phyloP scores from a whole-genome alignment of 805 yeast species.

The Alloascoidea hylecoeti region DNA sequence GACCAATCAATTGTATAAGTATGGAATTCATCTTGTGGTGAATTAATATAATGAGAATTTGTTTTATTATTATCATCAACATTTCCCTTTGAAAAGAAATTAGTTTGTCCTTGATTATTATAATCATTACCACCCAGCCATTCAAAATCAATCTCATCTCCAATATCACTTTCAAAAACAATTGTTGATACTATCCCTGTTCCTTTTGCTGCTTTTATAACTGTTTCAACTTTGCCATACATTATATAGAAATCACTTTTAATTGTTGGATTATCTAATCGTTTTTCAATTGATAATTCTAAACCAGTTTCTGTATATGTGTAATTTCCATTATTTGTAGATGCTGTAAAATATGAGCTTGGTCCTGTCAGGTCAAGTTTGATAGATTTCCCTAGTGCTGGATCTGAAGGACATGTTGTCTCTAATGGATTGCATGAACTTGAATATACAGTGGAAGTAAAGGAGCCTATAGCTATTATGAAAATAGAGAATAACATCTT shows the following conservation, averaged over 20 bases:
- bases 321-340: constrained; percentile 45
- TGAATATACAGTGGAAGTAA: too few species aligned
- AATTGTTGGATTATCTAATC: constrained; percentile 67
- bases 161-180: constrained; percentile 69
- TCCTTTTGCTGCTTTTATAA: constrained; percentile 64
- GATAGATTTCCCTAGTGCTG: constrained; percentile 48
- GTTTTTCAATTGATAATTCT: constrained; percentile 34
- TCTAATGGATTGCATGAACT: constrained; percentile 39
- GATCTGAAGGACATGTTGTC: constrained; percentile 28
- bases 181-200: constrained; percentile 70
- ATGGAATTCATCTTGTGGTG: constrained; percentile 48
- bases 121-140: constrained; percentile 71
- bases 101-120: constrained; percentile 54
- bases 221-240: constrained; percentile 77
- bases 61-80: constrained; percentile 74
- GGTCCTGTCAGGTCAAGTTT: constrained; percentile 36
- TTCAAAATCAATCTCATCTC: constrained; percentile 84
- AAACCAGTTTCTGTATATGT: constrained; percentile 42
- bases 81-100: constrained; percentile 73
- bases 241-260: constrained; percentile 71
- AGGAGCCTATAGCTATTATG: too few species aligned
- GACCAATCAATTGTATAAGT: constrained; percentile 84
- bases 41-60: constrained; percentile 41
- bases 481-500: too few species aligned
- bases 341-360: constrained; percentile 23